These are phyloP conservation scores for Erodium moschatum DNA, from an alignment of 441 rosid species.

Conservation along the genomic window DNA sequence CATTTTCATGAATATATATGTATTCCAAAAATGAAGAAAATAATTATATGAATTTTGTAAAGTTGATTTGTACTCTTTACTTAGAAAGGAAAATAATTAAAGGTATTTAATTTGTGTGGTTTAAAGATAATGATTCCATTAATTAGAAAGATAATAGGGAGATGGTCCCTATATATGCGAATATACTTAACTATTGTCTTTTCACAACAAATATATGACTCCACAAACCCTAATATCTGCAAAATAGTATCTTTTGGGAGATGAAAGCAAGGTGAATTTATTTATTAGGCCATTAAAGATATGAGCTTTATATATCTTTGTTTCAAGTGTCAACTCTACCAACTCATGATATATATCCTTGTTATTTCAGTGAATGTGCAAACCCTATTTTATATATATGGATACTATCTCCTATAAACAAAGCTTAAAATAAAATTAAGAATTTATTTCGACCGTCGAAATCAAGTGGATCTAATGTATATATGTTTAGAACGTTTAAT, in stretches of 20 bases:
- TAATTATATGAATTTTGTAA: slow-evolving; percentile 5
- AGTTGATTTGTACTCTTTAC: slow-evolving; percentile 20
- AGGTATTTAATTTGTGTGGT: slow-evolving; percentile 17
- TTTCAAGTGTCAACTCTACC: too few relatives aligned
- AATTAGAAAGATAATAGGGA: slow-evolving; percentile 16
- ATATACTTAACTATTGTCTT: slow-evolving; percentile 16
- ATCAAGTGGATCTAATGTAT: too few relatives aligned
- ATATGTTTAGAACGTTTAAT: too few relatives aligned
- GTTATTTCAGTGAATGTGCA: too few relatives aligned
- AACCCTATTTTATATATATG: too few relatives aligned
- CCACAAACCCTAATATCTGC: background rate
- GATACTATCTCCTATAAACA: background rate
- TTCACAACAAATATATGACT: slow-evolving; percentile 16
- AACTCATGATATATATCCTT: background rate
- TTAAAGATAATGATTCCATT: slow-evolving; percentile 18
- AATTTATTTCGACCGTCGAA: too few relatives aligned
- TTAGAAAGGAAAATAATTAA: slow-evolving; percentile 16
- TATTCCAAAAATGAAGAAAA: slow-evolving; percentile 9
- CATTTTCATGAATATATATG: background rate
- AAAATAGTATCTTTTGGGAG: background rate
- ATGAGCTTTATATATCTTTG: background rate
- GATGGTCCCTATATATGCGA: slow-evolving; percentile 1
- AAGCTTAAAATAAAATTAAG: too few relatives aligned
- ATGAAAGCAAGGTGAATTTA: background rate
- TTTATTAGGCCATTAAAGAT: too few relatives aligned